Evolutionary conservation across 768 basidiomycete genomes (phyloP), one percentile per base, ranked within the genome.

Genomic region (Pluteus cervinus): DNA sequence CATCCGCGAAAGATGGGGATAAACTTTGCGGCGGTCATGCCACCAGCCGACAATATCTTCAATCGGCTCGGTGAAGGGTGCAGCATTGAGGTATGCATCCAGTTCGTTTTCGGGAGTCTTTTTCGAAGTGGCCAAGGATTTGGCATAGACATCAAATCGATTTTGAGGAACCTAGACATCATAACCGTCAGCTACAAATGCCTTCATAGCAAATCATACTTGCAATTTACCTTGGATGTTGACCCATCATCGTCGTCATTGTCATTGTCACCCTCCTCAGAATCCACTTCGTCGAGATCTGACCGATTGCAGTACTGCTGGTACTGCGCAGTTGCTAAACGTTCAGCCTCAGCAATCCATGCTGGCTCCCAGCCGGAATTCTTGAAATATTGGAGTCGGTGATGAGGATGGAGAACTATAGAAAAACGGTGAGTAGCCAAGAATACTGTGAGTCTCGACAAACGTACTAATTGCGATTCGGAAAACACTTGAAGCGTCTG

Each of bases 341-440:
- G 31, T 18, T 42, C 17, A 1, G 55, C 49, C 0, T 37, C 43
- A 1, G 39, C 25, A 21, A 60, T 52, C 57, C 60, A 62, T 3
- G 22, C 22, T 0, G 33, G 15, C 3, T 46, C 40, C 60, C 60
- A 62, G 4, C 40, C 30, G 5, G 45, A 36, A 2, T 41, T 39
- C n/a, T 44, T 33, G 43, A 62, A 61, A 38, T 62, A 64, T 12
- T 39, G 35, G 2, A 61, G 49, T 42, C 61, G 60, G 47, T 62
- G 50, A 1, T 40, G 36, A 1, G 59, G 60, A 35, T 62, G 58
- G 3, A 62, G 48, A 7, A 62, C 60, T 62, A 12, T 11, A 4
- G 22, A 10, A 20, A 38, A 14, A 16, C 29, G 26, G 11, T 36
- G 32, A 22, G 33, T 35, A 22, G 25, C 15, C 21, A 22, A 35